These are phyloP conservation scores for Schwanniomyces yamadae DNA, from an alignment of 805 yeast species.

Conservation along the genomic window DNA sequence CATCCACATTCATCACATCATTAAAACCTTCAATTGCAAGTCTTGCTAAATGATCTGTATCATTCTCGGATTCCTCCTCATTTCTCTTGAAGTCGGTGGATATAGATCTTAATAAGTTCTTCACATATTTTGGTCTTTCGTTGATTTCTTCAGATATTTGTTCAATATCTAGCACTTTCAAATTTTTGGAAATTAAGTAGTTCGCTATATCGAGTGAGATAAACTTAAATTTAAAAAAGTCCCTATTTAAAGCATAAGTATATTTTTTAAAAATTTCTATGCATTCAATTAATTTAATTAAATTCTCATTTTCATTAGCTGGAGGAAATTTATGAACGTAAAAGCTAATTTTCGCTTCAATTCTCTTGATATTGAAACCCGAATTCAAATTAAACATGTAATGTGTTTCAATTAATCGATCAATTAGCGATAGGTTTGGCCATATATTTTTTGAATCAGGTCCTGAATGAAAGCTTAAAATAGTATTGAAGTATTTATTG, in stretches of 20 bases:
- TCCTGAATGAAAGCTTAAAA: conserved; percentile 20
- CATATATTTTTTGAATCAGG: conserved; percentile 21
- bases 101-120: conserved; percentile 1
- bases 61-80: not conserved
- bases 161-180: conserved; percentile 4
- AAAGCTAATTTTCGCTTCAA: conserved; percentile 12
- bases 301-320: conserved; percentile 5
- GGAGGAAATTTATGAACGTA: conserved; percentile 8
- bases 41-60: conserved; percentile 2
- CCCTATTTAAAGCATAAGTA: conserved; percentile 7
- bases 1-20: not conserved
- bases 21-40: conserved; percentile 3
- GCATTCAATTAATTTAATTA: conserved; percentile 5
- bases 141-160: conserved; percentile 5
- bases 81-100: conserved; percentile 3
- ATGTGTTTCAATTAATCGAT: conserved; percentile 22
- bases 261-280: conserved; percentile 7
- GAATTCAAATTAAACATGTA: conserved; percentile 21
- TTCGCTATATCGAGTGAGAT: conserved; percentile 9
- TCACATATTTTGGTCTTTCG: conserved; percentile 6
- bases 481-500: conserved; percentile 26
- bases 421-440: conserved; percentile 15
- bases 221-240: conserved; percentile 13
- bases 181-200: not conserved
- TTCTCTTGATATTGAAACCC: conserved; percentile 12